Conservation (phyloP, 2,329 filamentous ascomycete species). For the Aspergillus amoenus region DNA sequence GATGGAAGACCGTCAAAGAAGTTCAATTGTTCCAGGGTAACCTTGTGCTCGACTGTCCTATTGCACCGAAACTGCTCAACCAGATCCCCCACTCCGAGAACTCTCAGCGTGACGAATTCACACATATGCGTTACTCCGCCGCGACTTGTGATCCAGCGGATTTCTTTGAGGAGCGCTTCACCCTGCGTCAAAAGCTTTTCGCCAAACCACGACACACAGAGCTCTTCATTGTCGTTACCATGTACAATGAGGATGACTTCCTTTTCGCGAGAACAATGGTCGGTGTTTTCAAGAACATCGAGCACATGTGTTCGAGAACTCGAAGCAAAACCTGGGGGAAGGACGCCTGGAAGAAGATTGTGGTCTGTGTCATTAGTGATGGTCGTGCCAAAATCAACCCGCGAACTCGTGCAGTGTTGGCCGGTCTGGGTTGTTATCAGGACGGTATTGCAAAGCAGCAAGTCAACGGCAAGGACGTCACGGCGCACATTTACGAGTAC, state of each 20-base stretch:
- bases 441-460: constrained; percentile 98
- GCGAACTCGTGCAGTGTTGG: constrained; percentile 81
- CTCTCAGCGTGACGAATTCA: constrained; percentile 77
- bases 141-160: constrained; percentile 90
- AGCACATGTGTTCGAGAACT: constrained; percentile 92
- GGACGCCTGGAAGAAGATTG: constrained; percentile 99
- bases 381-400: constrained; percentile 96
- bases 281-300: constrained; percentile 97
- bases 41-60: constrained; percentile 92
- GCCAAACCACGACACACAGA: constrained; percentile 91
- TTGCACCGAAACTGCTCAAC: constrained; percentile 82
- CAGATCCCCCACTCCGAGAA: constrained; percentile 79
- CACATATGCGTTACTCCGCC: constrained; percentile 82
- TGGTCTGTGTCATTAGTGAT: constrained; percentile 95
- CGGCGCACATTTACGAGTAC: constrained; percentile 90
- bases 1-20: constrained; percentile 99
- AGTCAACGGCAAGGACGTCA: constrained; percentile 94
- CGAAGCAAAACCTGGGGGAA: constrained; percentile 98
- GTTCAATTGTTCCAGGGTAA: constrained; percentile 97
- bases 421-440: constrained; percentile 94
- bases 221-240: constrained; percentile 93
- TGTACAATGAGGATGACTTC: constrained; percentile 99
- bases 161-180: constrained; percentile 88
- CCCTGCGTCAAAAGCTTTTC: constrained; percentile 85
- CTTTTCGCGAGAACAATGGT: constrained; percentile 94